Percentiles rank a stretch among this genome's conserved stretches.
These are phyloP conservation scores for Talaromyces borbonicus DNA, from an alignment of 495 filamentous ascomycete species.

Conservation along the genomic window DNA sequence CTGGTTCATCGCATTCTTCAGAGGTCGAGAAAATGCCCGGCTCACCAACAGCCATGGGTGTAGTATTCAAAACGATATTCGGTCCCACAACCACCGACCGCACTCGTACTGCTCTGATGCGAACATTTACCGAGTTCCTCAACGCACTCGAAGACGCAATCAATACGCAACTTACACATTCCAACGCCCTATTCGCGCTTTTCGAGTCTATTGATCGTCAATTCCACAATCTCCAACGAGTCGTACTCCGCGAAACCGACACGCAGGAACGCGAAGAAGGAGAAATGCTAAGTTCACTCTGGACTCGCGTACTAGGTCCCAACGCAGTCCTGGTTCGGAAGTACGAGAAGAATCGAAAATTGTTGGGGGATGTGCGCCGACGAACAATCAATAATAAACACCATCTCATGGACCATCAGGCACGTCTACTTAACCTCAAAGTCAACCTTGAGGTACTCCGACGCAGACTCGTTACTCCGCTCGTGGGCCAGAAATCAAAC, in stretches of 20 bases:
- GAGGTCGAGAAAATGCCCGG: slow-evolving; percentile 27
- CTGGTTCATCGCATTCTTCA: too few relatives aligned
- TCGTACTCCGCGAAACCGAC: slow-evolving; percentile 73
- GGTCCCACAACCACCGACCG: slow-evolving; percentile 70
- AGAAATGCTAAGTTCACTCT: slow-evolving; percentile 73
- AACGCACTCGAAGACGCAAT: slow-evolving; percentile 83
- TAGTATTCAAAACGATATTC: slow-evolving; percentile 56
- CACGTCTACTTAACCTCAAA: slow-evolving; percentile 66
- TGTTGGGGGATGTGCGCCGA: slow-evolving; percentile 64
- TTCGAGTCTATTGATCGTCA: slow-evolving; percentile 84
- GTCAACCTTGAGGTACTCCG: slow-evolving; percentile 69
- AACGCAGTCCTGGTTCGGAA: slow-evolving; percentile 64
- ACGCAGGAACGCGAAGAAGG: slow-evolving; percentile 67
- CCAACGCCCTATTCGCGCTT: slow-evolving; percentile 63
- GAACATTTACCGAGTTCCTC: slow-evolving; percentile 81
- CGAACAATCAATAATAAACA: slow-evolving; percentile 81
- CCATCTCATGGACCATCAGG: slow-evolving; percentile 73
- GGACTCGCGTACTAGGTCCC: slow-evolving; percentile 71
- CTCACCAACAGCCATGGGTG: slow-evolving; percentile 56
- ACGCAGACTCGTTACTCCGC: slow-evolving; percentile 67
- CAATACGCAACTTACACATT: slow-evolving; percentile 67
- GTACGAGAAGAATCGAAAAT: slow-evolving; percentile 74
- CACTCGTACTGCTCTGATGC: slow-evolving; percentile 67
- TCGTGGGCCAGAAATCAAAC: slow-evolving; percentile 57
- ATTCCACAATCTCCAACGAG: slow-evolving; percentile 77